Evolutionary conservation across 805 yeast species (phyloP).

Genomic region (Yarrowia divulgata): DNA sequence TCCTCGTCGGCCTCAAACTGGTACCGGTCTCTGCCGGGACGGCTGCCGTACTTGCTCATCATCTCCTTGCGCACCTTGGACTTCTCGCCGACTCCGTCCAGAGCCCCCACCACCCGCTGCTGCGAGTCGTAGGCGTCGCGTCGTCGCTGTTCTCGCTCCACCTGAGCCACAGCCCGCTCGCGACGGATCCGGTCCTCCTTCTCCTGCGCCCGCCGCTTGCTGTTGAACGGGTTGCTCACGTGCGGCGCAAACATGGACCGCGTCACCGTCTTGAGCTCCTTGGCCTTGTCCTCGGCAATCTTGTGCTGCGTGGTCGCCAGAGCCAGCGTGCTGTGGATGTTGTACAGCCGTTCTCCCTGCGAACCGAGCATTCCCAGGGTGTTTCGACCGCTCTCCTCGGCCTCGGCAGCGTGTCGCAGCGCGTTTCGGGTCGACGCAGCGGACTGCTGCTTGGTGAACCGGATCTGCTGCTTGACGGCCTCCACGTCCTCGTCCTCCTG

Average conservation of each 20-base stretch:
- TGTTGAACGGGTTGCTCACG: constrained; percentile 87
- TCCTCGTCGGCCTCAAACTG: constrained; percentile 90
- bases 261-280: constrained; percentile 77
- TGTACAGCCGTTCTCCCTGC: constrained; percentile 86
- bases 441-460: constrained; percentile 52
- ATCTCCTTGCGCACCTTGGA: constrained; percentile 48
- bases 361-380: constrained; percentile 91
- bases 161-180: constrained; percentile 67
- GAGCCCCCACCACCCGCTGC: constrained; percentile 66
- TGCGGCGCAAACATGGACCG: constrained; percentile 82
- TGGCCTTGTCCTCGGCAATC: constrained; percentile 82
- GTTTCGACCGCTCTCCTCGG: constrained; percentile 76
- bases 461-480: constrained; percentile 40
- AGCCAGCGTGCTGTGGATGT: constrained; percentile 77
- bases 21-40: constrained; percentile 61
- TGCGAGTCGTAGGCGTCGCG: constrained; percentile 68
- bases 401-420: constrained; percentile 71
- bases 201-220: constrained; percentile 73
- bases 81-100: constrained; percentile 50
- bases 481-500: constrained; percentile 39
- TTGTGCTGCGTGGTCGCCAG: constrained; percentile 81
- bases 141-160: constrained; percentile 66
- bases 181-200: constrained; percentile 73
- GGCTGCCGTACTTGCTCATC: constrained; percentile 41
- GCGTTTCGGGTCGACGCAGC: constrained; percentile 86